Conservation (phyloP, 768 basidiomycete genomes). For the Rhizopogon salebrosus region DNA sequence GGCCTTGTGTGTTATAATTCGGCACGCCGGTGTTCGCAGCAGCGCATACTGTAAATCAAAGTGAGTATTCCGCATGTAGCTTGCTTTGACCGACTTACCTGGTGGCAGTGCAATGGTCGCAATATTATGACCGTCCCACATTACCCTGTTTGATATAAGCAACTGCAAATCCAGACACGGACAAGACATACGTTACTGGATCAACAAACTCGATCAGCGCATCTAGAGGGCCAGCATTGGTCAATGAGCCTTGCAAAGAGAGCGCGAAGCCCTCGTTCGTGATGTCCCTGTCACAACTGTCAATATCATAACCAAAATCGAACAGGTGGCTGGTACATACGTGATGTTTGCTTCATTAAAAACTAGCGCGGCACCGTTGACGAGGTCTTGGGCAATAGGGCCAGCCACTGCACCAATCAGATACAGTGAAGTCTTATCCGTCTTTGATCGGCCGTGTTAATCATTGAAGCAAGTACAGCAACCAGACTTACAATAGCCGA, state of each 20-base stretch:
- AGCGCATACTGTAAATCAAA: slow-evolving; percentile 46
- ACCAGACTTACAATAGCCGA: slow-evolving; percentile 41
- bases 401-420: slow-evolving; percentile 69
- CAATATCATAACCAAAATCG: slow-evolving; percentile 29
- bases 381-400: slow-evolving; percentile 60
- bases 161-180: background rate
- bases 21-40: slow-evolving; percentile 65
- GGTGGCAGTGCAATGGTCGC: slow-evolving; percentile 60
- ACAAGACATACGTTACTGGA: slow-evolving; percentile 46
- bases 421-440: slow-evolving; percentile 57
- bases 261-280: slow-evolving; percentile 61
- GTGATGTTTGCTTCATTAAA: slow-evolving; percentile 59
- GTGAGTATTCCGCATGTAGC: background rate
- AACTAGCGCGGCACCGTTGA: slow-evolving; percentile 47
- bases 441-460: slow-evolving; percentile 29
- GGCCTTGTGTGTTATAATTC: slow-evolving; percentile 48
- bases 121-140: slow-evolving; percentile 59
- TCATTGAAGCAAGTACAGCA: background rate
- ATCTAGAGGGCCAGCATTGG: slow-evolving; percentile 63
- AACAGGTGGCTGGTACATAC: slow-evolving; percentile 21
- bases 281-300: slow-evolving; percentile 49
- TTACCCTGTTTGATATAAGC: slow-evolving; percentile 35
- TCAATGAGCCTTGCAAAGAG: slow-evolving; percentile 52
- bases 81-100: slow-evolving; percentile 27
- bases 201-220: slow-evolving; percentile 62